Evolutionary conservation across 768 basidiomycete genomes (phyloP).

Genomic region (Lentinula sp.): DNA sequence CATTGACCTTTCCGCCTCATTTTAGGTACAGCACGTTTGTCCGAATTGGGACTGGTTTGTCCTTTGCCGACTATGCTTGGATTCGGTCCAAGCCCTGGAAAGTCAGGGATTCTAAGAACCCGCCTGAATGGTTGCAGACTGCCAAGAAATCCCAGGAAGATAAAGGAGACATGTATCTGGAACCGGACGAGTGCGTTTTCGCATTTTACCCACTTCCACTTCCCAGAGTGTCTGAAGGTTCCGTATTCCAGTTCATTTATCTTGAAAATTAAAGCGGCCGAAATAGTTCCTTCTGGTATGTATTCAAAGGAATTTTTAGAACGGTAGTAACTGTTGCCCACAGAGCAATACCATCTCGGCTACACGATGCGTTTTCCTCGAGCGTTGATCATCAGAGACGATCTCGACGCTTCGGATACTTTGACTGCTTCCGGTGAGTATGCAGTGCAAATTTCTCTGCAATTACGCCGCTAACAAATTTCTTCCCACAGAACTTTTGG

Average conservation of each 20-base stretch:
- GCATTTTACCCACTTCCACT: neutral
- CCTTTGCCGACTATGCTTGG: conserved; percentile 83
- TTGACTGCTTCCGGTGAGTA: conserved; percentile 57
- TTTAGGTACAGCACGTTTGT: conserved; percentile 81
- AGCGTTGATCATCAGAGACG: conserved; percentile 73
- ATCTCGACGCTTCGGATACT: conserved; percentile 67
- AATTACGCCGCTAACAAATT: neutral
- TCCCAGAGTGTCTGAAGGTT: neutral
- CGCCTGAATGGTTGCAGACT: conserved; percentile 65
- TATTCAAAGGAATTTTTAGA: neutral
- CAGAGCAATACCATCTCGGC: conserved; percentile 79
- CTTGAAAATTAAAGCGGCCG: conserved; percentile 88
- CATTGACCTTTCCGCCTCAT: neutral
- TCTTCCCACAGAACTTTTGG: conserved; percentile 43
- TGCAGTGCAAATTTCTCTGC: neutral
- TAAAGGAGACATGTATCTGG: conserved; percentile 86
- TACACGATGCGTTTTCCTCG: conserved; percentile 95
- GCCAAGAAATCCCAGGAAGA: conserved; percentile 63
- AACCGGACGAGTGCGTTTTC: conserved; percentile 72
- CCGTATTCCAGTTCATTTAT: conserved; percentile 76
- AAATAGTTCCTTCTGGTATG: conserved; percentile 72
- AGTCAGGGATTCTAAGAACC: conserved; percentile 63
- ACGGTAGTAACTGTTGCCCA: conserved; percentile 1
- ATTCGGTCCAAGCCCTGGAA: conserved; percentile 82
- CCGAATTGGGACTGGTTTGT: conserved; percentile 86